Percentiles rank a stretch among this genome's conserved stretches.
phyloP scores from a whole-genome alignment of 352 stramenopile genomes.

The Phytophthora kernoviae region DNA sequence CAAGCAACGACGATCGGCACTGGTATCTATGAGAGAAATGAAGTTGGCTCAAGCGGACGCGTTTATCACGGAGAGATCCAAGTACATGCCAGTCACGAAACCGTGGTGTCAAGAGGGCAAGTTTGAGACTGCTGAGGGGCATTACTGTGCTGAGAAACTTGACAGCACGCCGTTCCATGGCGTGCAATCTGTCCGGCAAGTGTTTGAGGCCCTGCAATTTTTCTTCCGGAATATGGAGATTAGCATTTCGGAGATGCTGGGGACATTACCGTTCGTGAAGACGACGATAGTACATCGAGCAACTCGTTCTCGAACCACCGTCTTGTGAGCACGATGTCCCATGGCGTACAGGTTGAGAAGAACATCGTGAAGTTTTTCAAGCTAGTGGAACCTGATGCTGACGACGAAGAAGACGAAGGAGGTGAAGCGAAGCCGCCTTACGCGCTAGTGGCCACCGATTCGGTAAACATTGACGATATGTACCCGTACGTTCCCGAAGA shows the following conservation, averaged over 20 bases:
- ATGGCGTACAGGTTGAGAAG: slow-evolving; percentile 49
- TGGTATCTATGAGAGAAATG: slow-evolving; percentile 33
- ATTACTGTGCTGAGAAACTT: slow-evolving; percentile 65
- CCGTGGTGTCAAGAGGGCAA: slow-evolving; percentile 46
- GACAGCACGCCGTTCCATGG: slow-evolving; percentile 57
- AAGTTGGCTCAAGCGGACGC: slow-evolving; percentile 36
- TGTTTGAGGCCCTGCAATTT: slow-evolving; percentile 62
- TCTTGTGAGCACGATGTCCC: slow-evolving; percentile 45
- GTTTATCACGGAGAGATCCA: slow-evolving; percentile 38
- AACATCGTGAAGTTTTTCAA: slow-evolving; percentile 59
- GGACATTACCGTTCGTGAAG: slow-evolving; percentile 58
- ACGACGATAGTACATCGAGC: slow-evolving; percentile 56
- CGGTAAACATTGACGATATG: slow-evolving; percentile 56
- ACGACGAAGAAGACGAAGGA: slow-evolving; percentile 16
- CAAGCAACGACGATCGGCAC: slow-evolving; percentile 30
- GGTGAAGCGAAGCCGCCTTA: slow-evolving; percentile 28
- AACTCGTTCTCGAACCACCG: slow-evolving; percentile 57
- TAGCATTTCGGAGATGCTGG: slow-evolving; percentile 58
- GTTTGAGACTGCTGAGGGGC: slow-evolving; percentile 46
- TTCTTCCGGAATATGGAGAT: slow-evolving; percentile 71
- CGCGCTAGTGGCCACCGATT: slow-evolving; percentile 46
- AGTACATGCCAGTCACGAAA: slow-evolving; percentile 25
- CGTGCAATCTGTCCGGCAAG: slow-evolving; percentile 38
- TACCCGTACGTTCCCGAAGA: slow-evolving; percentile 48
- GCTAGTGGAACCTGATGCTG: slow-evolving; percentile 27